Conservation (phyloP, 805 yeast genomes). For the Kuraishia capsulata region DNA sequence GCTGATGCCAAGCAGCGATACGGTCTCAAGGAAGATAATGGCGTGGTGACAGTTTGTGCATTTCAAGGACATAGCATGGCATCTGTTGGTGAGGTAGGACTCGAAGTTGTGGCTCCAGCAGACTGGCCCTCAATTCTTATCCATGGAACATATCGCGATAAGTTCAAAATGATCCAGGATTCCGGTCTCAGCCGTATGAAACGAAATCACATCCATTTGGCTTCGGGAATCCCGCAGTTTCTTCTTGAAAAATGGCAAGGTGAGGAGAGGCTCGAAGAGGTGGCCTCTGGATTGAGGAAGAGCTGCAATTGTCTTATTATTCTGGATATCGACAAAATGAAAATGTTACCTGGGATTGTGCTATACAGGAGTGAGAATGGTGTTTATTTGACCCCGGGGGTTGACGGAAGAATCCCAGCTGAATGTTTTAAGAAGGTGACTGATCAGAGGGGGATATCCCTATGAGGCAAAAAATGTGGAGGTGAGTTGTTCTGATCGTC, state of each 20-base stretch:
- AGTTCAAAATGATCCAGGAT: conserved; percentile 36
- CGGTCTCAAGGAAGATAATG: conserved; percentile 27
- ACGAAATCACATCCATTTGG: conserved; percentile 82
- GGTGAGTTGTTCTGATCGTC: no score
- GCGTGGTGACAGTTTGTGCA: conserved; percentile 54
- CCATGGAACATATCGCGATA: conserved; percentile 67
- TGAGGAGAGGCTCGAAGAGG: conserved; percentile 15
- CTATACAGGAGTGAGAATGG: conserved; percentile 64
- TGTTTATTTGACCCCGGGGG: conserved; percentile 64
- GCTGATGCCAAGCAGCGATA: conserved; percentile 68
- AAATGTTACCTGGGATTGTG: conserved; percentile 28
- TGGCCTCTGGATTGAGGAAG: conserved; percentile 69
- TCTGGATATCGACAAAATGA: conserved; percentile 43
- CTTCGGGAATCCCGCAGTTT: conserved; percentile 41
- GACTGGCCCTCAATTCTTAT: conserved; percentile 47
- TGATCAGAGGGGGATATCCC: conserved; percentile 11
- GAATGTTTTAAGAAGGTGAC: conserved; percentile 29
- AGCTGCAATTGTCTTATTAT: conserved; percentile 50
- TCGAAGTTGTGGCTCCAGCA: conserved; percentile 10
- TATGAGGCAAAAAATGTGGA: conserved; percentile 1
- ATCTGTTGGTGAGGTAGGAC: conserved; percentile 30
- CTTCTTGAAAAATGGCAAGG: neutral
- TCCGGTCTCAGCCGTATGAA: conserved; percentile 58
- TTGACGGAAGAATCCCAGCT: conserved; percentile 40
- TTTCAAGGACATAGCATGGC: conserved; percentile 74